Base-by-base conservation (phyloP, 495 filamentous ascomycete species). In the Lophiostoma macrostomum region DNA sequence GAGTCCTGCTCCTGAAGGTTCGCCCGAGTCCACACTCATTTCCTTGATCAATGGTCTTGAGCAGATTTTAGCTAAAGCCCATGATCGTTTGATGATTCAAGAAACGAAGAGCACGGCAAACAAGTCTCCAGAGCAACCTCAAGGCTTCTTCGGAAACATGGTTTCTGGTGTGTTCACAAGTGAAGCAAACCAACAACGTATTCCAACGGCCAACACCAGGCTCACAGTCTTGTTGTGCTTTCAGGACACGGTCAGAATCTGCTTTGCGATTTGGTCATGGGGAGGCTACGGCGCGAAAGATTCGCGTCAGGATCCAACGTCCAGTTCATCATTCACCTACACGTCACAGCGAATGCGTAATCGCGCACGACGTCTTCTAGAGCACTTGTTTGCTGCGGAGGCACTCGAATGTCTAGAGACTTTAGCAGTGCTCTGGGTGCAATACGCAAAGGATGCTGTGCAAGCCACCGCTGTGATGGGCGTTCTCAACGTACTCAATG, bases 71-170 rank as follows among this genome's bases (percentile, higher is more conserved):
- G 90, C 90, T 25, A 80, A 80, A 63, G 89, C 86, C 22, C 93
- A 99, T 71, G 89, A 95, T 55, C 84, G 82, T 37, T 76, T 97
- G 6, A 69, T 90, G 23, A 71, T 75, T 31, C 87, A 94, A 56
- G 89, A 95, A 68, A 74, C 81, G 34, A 87, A 83, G 53, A 71
- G 70, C 29, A 76, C 82, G 43, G 70, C 75, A 29, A 70, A 79
- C 30, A 95, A 91, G 69, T 87, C 80, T 49, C 87, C 89, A 30
- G 89, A 95, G 58, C 87, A 90, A 63, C 76, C 83, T 12, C 88
- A 93, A 63, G 87, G 91, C 36, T 95, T 97, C 68, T 96, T 98
- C 63, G 90, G 91, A 14, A 96, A 90, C 60, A 95, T 97, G 87
- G 90, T 95, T 1, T 93, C 90, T 1, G 90, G 90, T 0, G 88